Conservation (phyloP, 164 flowering plant species). For the Protea cynaroides region DNA sequence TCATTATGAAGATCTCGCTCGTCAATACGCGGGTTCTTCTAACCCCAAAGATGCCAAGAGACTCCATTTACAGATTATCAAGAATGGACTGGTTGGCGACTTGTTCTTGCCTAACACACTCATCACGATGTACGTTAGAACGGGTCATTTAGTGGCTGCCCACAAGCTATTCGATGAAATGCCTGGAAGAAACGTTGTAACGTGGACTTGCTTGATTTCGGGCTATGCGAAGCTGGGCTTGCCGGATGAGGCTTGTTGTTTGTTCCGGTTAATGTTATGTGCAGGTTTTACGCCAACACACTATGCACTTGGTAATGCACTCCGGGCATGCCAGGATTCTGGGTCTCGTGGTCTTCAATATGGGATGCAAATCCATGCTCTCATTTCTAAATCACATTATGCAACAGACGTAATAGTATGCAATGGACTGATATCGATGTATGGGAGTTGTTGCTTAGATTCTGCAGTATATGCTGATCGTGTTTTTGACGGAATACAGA, state of each 20-base stretch:
- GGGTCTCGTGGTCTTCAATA: conserved; percentile 28
- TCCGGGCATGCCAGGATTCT: conserved; percentile 64
- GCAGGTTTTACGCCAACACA: conserved; percentile 43
- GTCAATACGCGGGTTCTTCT: conserved; percentile 23
- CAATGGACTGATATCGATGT: conserved; percentile 77
- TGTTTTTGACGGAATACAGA: conserved; percentile 55
- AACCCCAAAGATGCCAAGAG: conserved; percentile 30
- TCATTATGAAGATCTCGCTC: conserved; percentile 26
- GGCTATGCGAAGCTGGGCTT: conserved; percentile 46
- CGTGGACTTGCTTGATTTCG: conserved; percentile 78
- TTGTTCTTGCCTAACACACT: conserved; percentile 58
- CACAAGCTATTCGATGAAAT: conserved; percentile 65
- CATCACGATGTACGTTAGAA: conserved; percentile 42
- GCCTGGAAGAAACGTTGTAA: conserved; percentile 50
- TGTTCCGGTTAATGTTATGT: conserved; percentile 44
- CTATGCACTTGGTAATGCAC: conserved; percentile 58
- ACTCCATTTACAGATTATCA: conserved; percentile 44
- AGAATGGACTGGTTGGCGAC: conserved; percentile 44
- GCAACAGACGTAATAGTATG: conserved; percentile 39
- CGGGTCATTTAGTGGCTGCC: conserved; percentile 45
- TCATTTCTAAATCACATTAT: conserved; percentile 38
- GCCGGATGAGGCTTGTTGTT: conserved; percentile 42
- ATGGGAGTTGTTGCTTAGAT: conserved; percentile 40
- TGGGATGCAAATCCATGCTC: conserved; percentile 71
- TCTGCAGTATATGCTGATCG: conserved; percentile 29